A percentile compares a stretch with the other conserved stretches of the same genome.
phyloP scores from a whole-genome alignment of 345 rosid genomes.

The Lepidium aucheri region DNA sequence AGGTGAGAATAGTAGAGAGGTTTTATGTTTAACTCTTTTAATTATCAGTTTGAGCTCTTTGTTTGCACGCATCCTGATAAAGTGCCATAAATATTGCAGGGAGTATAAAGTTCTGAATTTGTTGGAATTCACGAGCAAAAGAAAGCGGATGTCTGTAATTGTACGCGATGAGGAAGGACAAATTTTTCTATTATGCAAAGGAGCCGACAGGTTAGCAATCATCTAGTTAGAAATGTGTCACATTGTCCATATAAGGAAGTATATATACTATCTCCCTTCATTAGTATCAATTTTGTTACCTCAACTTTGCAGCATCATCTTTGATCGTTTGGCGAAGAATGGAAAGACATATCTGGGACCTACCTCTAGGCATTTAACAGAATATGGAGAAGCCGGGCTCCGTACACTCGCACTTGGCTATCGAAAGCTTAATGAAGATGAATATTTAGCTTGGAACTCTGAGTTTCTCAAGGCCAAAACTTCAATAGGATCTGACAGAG shows the following conservation, averaged over 20 bases:
- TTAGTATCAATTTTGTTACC: neutral
- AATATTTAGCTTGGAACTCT: slow-evolving; percentile 66
- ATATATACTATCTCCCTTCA: neutral
- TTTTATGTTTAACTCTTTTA: neutral
- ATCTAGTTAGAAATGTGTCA: neutral
- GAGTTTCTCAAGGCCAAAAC: slow-evolving; percentile 81
- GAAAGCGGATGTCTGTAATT: slow-evolving; percentile 94
- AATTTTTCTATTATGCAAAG: slow-evolving; percentile 87
- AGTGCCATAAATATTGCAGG: slow-evolving; percentile 39
- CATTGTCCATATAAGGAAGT: neutral
- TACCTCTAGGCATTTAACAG: slow-evolving; percentile 72
- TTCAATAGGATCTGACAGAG: slow-evolving; percentile 78
- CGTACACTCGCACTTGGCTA: slow-evolving; percentile 83
- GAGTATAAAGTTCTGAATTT: slow-evolving; percentile 83
- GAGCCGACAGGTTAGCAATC: slow-evolving; percentile 85
- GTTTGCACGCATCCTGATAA: slow-evolving; percentile 8
- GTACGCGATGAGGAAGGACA: slow-evolving; percentile 73
- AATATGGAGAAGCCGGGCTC: slow-evolving; percentile 92
- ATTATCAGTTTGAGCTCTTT: neutral
- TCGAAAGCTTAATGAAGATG: slow-evolving; percentile 62
- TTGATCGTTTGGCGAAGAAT: slow-evolving; percentile 77
- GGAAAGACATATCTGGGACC: slow-evolving; percentile 58
- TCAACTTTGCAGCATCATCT: slow-evolving; percentile 59
- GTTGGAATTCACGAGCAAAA: slow-evolving; percentile 94
- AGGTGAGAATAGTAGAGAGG: slow-evolving; percentile 43